Conservation (phyloP, 352 stramenopile genomes). For the Pilasporangium apinafurcum region DNA sequence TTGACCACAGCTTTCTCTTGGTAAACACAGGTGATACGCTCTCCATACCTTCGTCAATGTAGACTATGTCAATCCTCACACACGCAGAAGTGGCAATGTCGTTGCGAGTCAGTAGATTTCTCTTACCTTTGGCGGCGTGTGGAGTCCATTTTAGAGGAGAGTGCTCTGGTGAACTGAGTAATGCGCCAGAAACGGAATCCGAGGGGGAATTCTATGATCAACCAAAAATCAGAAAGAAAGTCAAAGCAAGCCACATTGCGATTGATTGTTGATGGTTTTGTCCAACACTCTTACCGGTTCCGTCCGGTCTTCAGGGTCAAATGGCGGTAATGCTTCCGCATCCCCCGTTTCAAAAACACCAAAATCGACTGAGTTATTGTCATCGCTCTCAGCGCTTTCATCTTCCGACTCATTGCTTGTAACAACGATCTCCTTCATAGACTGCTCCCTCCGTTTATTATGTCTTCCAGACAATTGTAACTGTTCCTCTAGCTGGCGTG, state of each 20-base stretch:
- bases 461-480: neutral
- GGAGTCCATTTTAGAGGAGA: conserved; percentile 1
- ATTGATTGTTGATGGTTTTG: no score
- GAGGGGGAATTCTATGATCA: neutral
- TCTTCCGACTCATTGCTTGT: neutral
- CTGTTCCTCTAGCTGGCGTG: conserved; percentile 15
- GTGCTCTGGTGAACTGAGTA: conserved; percentile 2
- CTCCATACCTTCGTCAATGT: neutral
- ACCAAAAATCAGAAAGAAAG: neutral
- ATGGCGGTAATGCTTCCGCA: conserved; percentile 11
- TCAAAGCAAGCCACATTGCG: neutral
- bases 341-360: conserved; percentile 4
- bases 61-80: no score
- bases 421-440: conserved; percentile 3
- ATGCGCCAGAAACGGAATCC: neutral
- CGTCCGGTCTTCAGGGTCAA: neutral
- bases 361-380: conserved; percentile 3
- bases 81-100: neutral
- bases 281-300: conserved; percentile 1
- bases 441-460: neutral
- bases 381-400: neutral
- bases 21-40: conserved; percentile 17
- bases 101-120: neutral
- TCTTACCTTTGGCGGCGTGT: neutral
- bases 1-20: neutral